A percentile compares a stretch with the other conserved stretches of the same genome.
These are phyloP conservation scores for Marchantia paleacea DNA, from an alignment of 225 moss, liverwort and hornwort species.

Conservation along the genomic window DNA sequence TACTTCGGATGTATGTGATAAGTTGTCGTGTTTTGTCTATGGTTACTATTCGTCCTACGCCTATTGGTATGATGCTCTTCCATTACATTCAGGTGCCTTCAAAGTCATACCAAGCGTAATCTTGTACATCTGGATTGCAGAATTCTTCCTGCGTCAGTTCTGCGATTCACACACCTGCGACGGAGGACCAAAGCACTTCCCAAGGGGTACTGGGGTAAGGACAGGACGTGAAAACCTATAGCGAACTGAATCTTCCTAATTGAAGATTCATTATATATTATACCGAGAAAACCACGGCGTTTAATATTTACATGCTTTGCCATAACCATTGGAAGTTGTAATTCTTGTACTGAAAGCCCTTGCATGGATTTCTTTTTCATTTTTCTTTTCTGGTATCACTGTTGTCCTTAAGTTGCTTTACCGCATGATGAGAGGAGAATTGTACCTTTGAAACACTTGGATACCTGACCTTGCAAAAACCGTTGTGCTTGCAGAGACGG, in stretches of 20 bases:
- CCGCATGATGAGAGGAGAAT: background rate
- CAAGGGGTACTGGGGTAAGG: conserved; percentile 82
- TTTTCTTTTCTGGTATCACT: background rate
- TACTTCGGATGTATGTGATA: background rate
- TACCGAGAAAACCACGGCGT: too few relatives aligned
- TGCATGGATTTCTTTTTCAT: background rate
- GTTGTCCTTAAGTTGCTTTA: background rate
- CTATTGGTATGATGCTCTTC: background rate
- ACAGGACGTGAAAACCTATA: background rate
- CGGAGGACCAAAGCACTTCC: conserved; percentile 58
- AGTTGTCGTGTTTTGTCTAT: too few relatives aligned
- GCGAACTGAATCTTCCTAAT: background rate
- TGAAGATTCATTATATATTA: too few relatives aligned
- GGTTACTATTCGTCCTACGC: background rate
- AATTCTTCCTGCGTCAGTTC: conserved; percentile 90
- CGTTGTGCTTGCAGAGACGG: conserved; percentile 47
- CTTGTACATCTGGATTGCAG: conserved; percentile 33
- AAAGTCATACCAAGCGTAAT: too few relatives aligned
- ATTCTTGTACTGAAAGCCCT: background rate
- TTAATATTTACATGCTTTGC: too few relatives aligned
- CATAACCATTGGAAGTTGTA: too few relatives aligned
- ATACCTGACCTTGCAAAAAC: background rate
- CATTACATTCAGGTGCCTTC: background rate
- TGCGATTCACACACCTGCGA: conserved; percentile 80
- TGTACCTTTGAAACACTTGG: background rate